Base-by-base conservation (phyloP, 2,329 filamentous ascomycete species). In the Phaeophleospora eucalypticola region DNA sequence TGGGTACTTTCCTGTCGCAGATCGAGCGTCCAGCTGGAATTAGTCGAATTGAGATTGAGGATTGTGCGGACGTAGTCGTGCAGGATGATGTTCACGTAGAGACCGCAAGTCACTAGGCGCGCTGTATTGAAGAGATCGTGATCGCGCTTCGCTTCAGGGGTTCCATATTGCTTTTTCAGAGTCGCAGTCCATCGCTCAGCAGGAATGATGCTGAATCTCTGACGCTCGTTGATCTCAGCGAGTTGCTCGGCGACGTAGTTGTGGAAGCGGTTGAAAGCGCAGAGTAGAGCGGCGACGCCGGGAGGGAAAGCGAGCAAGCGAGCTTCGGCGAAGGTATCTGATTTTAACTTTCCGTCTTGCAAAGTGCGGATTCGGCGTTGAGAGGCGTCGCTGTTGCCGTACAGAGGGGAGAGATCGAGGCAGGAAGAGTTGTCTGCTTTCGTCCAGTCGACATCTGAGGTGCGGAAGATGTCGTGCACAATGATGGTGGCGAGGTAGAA, bases 211-310 rank as follows among this genome's bases (percentile, higher is more conserved):
- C 89, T 87, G 68, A 95, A 96, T 17, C 87, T 80, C 14, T 82
- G 83, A 36, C 81, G 80, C 59, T 96, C 90, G 59, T 96, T 95
- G 67, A 96, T 91, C n/a, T 77, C 71, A 0, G 86, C 86, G n/a
- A 96, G 73, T 50, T 91, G 85, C 43, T 82, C 79, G 1, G 87
- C 89, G 0, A 89, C 81, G 54, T 93, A 78, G 68, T 97, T 96
- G 69, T 96, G 91, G 69, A 94, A 94, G 17, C 73, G 70, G 47
- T 77, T 78, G 71, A 85, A 87, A 68, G 86, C 78, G 54, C 87
- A 80, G 29, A 88, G 64, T 54, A 87, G 68, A 9, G 79, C 77
- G 35, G 80, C 80, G n/a, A 86, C 82, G 19, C 84, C 84, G 0
- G 82, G 79, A 3, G 84, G 84, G 47, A 86, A 83, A 2, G 79